Evolutionary conservation across 352 stramenopile species (phyloP).

Genomic region (Thraustotheca clavata): DNA sequence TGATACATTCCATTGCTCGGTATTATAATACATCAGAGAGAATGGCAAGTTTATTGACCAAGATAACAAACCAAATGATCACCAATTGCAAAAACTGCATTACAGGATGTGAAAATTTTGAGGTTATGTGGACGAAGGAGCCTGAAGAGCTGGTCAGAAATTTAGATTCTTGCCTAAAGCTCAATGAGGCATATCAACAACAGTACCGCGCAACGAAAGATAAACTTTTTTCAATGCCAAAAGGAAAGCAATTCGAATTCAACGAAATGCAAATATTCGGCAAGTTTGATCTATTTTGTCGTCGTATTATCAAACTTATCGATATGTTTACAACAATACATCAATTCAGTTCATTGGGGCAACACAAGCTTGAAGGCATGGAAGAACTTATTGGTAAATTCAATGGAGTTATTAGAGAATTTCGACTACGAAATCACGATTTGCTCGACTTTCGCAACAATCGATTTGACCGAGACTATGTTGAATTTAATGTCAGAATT

Average conservation of each 20-base stretch:
- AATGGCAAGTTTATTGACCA: conserved; percentile 95
- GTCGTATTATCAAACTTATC: conserved; percentile 97
- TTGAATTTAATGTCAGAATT: conserved; percentile 94
- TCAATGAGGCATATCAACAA: conserved; percentile 98
- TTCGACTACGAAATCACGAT: conserved; percentile 95
- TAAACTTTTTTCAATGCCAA: conserved; percentile 92
- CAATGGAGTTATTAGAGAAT: conserved; percentile 94
- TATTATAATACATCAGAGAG: conserved; percentile 99
- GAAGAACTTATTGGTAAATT: conserved; percentile 90
- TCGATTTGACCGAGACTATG: conserved; percentile 95
- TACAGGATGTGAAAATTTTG: conserved; percentile 68
- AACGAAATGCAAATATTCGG: conserved; percentile 99
- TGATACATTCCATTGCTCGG: conserved; percentile 98
- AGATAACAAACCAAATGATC: conserved; percentile 99
- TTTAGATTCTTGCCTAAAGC: conserved; percentile 94
- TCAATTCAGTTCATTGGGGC: conserved; percentile 88
- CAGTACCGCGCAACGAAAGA: conserved; percentile 97
- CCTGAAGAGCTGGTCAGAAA: conserved; percentile 91
- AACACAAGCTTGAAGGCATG: conserved; percentile 91
- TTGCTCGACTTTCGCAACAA: conserved; percentile 99
- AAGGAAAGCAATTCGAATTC: conserved; percentile 98
- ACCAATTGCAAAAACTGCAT: conserved; percentile 95
- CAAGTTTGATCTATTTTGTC: conserved; percentile 98
- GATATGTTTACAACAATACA: conserved; percentile 99
- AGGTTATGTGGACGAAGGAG: conserved; percentile 93